Conservation (phyloP, 345 rosid genomes). For the Excoecaria cochinchinensis region DNA sequence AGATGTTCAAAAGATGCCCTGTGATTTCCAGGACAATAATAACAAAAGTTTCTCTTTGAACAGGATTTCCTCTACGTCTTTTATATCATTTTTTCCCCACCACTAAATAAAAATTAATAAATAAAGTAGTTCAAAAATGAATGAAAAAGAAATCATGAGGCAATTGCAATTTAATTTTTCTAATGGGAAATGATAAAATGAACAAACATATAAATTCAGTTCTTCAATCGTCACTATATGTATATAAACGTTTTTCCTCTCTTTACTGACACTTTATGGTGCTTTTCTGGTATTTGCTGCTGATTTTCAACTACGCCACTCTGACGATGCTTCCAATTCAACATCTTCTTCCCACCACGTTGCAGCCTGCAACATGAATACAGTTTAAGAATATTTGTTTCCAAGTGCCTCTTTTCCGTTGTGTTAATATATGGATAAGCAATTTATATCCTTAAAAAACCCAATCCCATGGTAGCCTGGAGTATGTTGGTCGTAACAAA, state of each 20-base stretch:
- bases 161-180: background rate
- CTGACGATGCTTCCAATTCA: constrained; percentile 73
- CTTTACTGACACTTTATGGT: background rate
- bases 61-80: too few species aligned
- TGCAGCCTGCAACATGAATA: constrained; percentile 54
- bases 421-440: background rate
- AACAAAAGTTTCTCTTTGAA: too few species aligned
- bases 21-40: too few species aligned
- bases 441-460: too few species aligned
- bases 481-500: too few species aligned
- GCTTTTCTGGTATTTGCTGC: background rate
- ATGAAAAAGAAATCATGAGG: background rate
- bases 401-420: too few species aligned
- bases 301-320: constrained; percentile 68
- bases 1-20: too few species aligned
- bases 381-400: background rate
- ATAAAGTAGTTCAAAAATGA: background rate
- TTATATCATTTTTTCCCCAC: background rate
- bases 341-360: constrained; percentile 98
- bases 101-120: too few species aligned
- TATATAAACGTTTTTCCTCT: background rate
- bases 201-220: constrained; percentile 4
- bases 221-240: background rate
- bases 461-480: too few species aligned
- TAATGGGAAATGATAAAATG: background rate